Conservation (phyloP, 352 stramenopile species). For the Phytophthora pini region DNA sequence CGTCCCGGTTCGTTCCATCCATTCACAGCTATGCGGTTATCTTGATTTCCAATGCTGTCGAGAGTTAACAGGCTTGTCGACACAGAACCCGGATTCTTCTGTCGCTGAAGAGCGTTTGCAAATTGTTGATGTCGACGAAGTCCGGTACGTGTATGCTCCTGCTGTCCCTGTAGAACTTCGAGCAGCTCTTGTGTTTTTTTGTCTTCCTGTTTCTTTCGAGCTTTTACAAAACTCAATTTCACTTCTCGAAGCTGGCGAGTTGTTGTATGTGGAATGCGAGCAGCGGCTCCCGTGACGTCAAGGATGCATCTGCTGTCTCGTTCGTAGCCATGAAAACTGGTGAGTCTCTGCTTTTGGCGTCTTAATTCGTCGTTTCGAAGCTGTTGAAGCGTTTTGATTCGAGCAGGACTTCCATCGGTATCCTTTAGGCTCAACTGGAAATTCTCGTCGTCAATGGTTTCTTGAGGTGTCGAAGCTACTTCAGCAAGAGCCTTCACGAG, state of each 20-base stretch:
- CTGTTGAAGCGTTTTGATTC: constrained; percentile 13
- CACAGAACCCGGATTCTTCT: constrained; percentile 12
- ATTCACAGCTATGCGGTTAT: not conserved
- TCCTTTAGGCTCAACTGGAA: constrained; percentile 27
- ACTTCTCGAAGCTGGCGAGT: constrained; percentile 33
- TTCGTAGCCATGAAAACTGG: constrained; percentile 36
- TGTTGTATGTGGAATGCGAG: constrained; percentile 36
- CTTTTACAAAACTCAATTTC: constrained; percentile 25
- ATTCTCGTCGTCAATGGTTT: constrained; percentile 15
- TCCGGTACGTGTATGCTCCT: constrained; percentile 27
- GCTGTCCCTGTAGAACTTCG: constrained; percentile 36
- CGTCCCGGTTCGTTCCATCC: not conserved
- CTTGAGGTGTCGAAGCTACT: constrained; percentile 6
- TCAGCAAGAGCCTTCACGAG: constrained; percentile 18
- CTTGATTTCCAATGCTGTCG: constrained; percentile 4
- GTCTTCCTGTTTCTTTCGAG: constrained; percentile 29
- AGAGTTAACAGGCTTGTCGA: constrained; percentile 23
- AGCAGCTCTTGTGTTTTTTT: constrained; percentile 36
- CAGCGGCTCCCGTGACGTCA: constrained; percentile 32
- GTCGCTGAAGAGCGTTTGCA: constrained; percentile 7
- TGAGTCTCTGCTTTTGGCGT: constrained; percentile 16
- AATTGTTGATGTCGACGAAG: constrained; percentile 26
- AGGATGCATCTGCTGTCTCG: constrained; percentile 26
- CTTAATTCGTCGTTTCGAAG: constrained; percentile 14
- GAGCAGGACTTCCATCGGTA: constrained; percentile 3